These are phyloP conservation scores for Paramecium biaurelia DNA, from an alignment of 73 alveolate species.

Conservation along the genomic window DNA sequence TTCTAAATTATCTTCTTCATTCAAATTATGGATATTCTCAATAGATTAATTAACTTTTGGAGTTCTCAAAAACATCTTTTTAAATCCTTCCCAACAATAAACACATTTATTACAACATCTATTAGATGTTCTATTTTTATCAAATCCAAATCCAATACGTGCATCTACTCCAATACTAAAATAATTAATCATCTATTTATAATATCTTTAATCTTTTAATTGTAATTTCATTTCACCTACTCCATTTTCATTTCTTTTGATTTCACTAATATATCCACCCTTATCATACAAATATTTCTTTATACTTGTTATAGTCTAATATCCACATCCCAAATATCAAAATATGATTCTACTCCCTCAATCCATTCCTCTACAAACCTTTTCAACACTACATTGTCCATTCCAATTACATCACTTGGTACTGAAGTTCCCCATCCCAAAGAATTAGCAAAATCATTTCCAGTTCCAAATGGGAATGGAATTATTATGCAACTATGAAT, in stretches of 20 bases:
- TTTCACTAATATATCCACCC: conserved; percentile 67
- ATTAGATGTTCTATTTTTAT: conserved; percentile 78
- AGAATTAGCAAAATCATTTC: conserved; percentile 77
- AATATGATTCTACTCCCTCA: conserved; percentile 62
- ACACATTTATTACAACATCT: conserved; percentile 76
- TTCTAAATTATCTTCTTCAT: conserved; percentile 20
- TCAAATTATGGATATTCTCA: neutral
- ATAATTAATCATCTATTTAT: conserved; percentile 69
- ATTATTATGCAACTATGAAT: conserved; percentile 65
- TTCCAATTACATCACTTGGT: conserved; percentile 60
- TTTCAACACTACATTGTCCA: conserved; percentile 13
- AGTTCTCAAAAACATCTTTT: conserved; percentile 73
- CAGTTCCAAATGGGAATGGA: conserved; percentile 87
- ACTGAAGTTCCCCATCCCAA: conserved; percentile 72
- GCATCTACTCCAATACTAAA: conserved; percentile 96
- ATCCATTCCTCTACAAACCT: conserved; percentile 54
- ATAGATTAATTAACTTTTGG: conserved; percentile 51
- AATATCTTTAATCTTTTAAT: neutral
- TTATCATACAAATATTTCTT: neutral
- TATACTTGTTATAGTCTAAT: conserved; percentile 70
- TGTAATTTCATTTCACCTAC: neutral
- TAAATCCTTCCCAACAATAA: conserved; percentile 96
- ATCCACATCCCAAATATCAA: conserved; percentile 91
- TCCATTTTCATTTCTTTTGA: neutral
- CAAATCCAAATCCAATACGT: conserved; percentile 91